Base-by-base conservation (phyloP, 2,329 filamentous ascomycete genomes). In the Ilyonectria sp. region DNA sequence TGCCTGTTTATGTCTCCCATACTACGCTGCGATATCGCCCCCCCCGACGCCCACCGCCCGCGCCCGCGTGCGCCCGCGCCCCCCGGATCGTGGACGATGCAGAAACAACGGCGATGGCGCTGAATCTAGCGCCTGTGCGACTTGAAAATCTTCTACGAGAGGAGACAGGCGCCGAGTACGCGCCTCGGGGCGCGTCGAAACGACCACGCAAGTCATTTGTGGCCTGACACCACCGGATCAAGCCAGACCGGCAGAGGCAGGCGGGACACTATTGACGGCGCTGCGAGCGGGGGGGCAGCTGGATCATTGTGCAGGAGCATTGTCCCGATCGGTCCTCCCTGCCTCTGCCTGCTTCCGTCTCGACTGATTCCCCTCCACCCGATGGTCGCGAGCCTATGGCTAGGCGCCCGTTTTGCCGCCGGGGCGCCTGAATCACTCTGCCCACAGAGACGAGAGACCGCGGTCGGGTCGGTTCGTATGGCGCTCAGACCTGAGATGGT, bases 61-160 rank as follows among this genome's bases (percentile, higher is more conserved):
- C 43, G 46, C 46, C 44, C 46, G 21, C 26, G 17, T 19, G 26
- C 44, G 56, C 35, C 56, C 35, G 53, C 57, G 53, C 57, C 57
- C 63, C 54, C 33, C 47, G 35, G 59, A 55, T 47, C 59, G 59
- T 61, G 35, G 53, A 57, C 54, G 46, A 44, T 61, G 57, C 53
- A 61, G 57, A 61, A 56, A 61, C 31, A 44, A 50, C 50, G 50
- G 26, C 63, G 52, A 40, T 54, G 49, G 40, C 59, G 58, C 37
- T 54, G 49, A 61, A 65, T 57, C 58, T 57, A 65, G 57, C 63
- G 57, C 44, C 60, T 65, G 63, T 65, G 44, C 57, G 40, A 65
- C 63, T 57, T 49, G 60, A 62, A 56, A 56, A 43, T 47, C 43
- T n/a, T 56, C 33, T 21, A 23, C 35, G 11, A 54, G 55, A 59